phyloP scores from a whole-genome alignment of 495 filamentous ascomycete species.

The Lasiosphaeria miniovina region DNA sequence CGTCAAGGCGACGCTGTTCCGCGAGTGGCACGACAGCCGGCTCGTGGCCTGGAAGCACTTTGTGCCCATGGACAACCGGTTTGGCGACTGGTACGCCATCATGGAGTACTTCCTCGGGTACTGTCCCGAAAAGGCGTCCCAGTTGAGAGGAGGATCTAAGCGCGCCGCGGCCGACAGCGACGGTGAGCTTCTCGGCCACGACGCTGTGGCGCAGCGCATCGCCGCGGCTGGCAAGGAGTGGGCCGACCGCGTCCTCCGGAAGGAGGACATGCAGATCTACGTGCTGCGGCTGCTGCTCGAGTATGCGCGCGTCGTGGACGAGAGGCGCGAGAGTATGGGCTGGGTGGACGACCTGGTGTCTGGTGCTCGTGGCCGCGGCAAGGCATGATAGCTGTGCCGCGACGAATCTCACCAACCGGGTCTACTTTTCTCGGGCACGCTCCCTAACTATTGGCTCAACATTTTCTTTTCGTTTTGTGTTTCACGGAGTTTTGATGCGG shows the following conservation, averaged over 20 bases:
- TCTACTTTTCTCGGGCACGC: no score
- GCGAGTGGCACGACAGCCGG: conserved; percentile 72
- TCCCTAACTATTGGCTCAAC: no score
- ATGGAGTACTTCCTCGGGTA: conserved; percentile 46
- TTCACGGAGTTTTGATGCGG: no score
- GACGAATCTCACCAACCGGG: no score
- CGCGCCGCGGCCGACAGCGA: conserved; percentile 47
- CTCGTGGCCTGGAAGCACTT: conserved; percentile 71
- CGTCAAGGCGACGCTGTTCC: conserved; percentile 71
- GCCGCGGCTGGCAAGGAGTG: conserved; percentile 62
- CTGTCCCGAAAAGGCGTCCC: neutral
- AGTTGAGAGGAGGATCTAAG: conserved; percentile 3
- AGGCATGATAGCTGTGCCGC: no score
- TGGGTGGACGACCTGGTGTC: conserved; percentile 36
- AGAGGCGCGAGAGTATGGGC: conserved; percentile 38
- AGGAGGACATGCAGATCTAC: conserved; percentile 73
- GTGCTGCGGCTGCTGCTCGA: conserved; percentile 67
- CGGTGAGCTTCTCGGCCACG: conserved; percentile 39
- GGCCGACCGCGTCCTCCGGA: conserved; percentile 61
- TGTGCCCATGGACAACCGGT: conserved; percentile 83
- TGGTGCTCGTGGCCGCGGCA: no score
- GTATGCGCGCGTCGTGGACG: conserved; percentile 65
- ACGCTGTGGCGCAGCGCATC: conserved; percentile 56
- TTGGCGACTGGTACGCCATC: conserved; percentile 70
- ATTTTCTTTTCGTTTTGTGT: no score